A percentile compares a stretch with the other conserved stretches of the same genome.
Evolutionary conservation across 257 asterid species (phyloP).

Genomic region (Salvia hispanica): DNA sequence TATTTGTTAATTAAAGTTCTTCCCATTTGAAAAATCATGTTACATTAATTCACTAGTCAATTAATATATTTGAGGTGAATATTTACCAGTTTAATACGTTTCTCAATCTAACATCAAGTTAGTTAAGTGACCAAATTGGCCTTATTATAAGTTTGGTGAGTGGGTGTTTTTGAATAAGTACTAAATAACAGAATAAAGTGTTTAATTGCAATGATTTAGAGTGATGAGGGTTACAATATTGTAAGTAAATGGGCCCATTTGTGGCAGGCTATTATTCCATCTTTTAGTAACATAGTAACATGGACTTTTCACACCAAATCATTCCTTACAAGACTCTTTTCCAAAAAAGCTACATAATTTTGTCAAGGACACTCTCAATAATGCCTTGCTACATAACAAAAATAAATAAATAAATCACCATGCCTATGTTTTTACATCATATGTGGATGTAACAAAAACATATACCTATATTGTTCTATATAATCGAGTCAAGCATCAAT

Average conservation of each 20-base stretch:
- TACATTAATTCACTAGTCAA: too few species aligned
- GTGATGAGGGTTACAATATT: slow-evolving; percentile 29
- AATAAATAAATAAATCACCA: slow-evolving; percentile 24
- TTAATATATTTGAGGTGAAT: too few species aligned
- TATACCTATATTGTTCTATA: too few species aligned
- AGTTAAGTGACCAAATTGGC: slow-evolving; percentile 10
- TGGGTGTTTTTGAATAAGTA: neutral
- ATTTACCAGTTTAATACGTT: too few species aligned
- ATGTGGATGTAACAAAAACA: neutral
- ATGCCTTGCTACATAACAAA: slow-evolving; percentile 34
- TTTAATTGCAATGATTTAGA: slow-evolving; percentile 34
- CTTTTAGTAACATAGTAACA: slow-evolving; percentile 65
- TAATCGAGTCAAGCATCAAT: too few species aligned
- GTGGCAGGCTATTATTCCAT: slow-evolving; percentile 41
- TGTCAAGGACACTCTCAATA: slow-evolving; percentile 38
- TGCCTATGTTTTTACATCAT: slow-evolving; percentile 16
- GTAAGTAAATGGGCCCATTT: slow-evolving; percentile 42
- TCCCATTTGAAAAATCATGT: too few species aligned
- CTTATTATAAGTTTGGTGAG: neutral
- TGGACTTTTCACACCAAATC: slow-evolving; percentile 44
- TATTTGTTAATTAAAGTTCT: too few species aligned
- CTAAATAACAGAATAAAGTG: slow-evolving; percentile 6
- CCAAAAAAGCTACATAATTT: slow-evolving; percentile 18
- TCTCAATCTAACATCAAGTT: too few species aligned
- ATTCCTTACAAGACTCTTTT: slow-evolving; percentile 39